Percentiles rank a stretch among this genome's conserved stretches.
phyloP scores from a whole-genome alignment of 306 rosid species.

The Ceratonia siliqua region DNA sequence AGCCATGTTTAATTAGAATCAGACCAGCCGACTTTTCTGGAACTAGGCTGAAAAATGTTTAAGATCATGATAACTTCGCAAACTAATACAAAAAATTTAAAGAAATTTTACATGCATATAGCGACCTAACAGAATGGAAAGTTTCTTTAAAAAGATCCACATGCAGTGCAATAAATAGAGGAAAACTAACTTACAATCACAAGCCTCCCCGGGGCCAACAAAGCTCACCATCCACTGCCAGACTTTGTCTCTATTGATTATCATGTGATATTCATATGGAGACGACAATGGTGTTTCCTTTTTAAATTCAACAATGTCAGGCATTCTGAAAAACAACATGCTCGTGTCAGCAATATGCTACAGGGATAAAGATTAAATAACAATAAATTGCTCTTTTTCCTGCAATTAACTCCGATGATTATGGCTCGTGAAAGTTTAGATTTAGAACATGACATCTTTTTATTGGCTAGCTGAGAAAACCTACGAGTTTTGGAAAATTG shows the following conservation, averaged over 20 bases:
- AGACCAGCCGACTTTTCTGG: neutral
- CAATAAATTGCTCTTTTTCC: neutral
- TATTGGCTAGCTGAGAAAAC: too few relatives aligned
- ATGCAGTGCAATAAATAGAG: conserved; percentile 33
- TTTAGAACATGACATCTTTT: neutral
- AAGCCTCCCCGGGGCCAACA: conserved; percentile 4
- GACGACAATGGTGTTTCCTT: conserved; percentile 22
- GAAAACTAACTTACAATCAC: conserved; percentile 3
- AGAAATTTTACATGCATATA: neutral
- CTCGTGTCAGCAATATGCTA: neutral
- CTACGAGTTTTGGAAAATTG: neutral
- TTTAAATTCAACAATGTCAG: conserved; percentile 14
- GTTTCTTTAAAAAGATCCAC: conserved; percentile 9
- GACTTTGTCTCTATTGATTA: conserved; percentile 16
- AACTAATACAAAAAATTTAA: neutral
- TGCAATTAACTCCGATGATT: neutral
- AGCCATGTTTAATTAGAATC: neutral
- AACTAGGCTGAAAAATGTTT: neutral
- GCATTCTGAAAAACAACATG: neutral
- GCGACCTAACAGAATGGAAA: neutral
- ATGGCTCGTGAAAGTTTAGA: neutral
- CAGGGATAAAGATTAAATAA: neutral
- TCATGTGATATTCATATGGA: conserved; percentile 28
- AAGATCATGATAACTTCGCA: neutral
- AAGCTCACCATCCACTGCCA: conserved; percentile 27